A percentile compares a stretch with the other conserved stretches of the same genome.
Conservation (phyloP, 1,139 yeast species). For the Lodderomyces elongisporus region DNA sequence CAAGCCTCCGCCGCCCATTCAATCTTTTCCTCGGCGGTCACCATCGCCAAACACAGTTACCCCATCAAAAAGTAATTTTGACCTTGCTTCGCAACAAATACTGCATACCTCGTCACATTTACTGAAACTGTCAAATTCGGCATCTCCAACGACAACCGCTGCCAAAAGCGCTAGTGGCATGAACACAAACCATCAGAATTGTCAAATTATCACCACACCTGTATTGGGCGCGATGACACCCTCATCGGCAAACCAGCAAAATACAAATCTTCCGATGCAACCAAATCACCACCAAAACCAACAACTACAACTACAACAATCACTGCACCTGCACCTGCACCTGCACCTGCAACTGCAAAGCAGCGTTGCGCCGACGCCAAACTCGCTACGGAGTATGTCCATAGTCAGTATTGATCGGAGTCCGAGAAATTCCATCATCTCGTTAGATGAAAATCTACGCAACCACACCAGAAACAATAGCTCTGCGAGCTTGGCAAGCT, state of each 20-base stretch:
- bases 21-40: too few relatives aligned
- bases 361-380: constrained; percentile 12
- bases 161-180: too few relatives aligned
- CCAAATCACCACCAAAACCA: constrained; percentile 6
- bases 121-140: constrained; percentile 1
- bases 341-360: background rate
- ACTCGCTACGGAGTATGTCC: constrained; percentile 30
- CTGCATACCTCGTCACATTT: background rate
- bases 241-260: constrained; percentile 1
- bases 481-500: constrained; percentile 24
- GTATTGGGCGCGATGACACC: background rate
- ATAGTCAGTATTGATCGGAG: constrained; percentile 33
- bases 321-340: constrained; percentile 1
- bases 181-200: too few relatives aligned
- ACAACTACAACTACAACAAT: constrained; percentile 1
- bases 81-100: too few relatives aligned
- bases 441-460: constrained; percentile 31
- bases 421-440: constrained; percentile 41
- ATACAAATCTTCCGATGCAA: constrained; percentile 6
- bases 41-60: too few relatives aligned
- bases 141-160: too few relatives aligned
- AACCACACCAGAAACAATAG: constrained; percentile 32
- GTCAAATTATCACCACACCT: too few relatives aligned
- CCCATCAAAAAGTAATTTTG: too few relatives aligned
- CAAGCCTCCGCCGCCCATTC: too few relatives aligned